Conservation (phyloP, 2,329 filamentous ascomycete genomes). For the Colletotrichum shisoi region DNA sequence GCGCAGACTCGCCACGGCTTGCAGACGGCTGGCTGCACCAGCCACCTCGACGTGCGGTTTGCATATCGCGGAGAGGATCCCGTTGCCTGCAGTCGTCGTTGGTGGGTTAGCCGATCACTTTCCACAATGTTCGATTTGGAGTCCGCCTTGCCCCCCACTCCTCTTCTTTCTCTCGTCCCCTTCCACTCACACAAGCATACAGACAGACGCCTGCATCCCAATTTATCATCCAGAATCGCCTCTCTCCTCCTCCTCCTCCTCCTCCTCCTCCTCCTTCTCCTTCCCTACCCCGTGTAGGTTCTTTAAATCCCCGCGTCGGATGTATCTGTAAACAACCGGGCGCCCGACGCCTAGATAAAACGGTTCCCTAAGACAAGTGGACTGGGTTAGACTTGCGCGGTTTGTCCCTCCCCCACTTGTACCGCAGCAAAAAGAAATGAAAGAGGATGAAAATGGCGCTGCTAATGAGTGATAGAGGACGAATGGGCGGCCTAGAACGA, state of each 20-base stretch:
- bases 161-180: neutral
- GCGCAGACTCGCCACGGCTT: neutral
- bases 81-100: neutral
- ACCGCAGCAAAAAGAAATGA: too few species aligned
- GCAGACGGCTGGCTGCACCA: neutral
- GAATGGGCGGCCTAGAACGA: neutral
- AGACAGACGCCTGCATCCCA: neutral
- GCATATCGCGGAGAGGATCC: slow-evolving; percentile 2
- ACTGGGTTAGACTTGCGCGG: neutral
- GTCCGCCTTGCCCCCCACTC: neutral
- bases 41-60: slow-evolving; percentile 6
- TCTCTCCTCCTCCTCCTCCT: too few species aligned
- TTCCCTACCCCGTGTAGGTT: neutral
- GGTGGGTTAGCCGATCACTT: neutral
- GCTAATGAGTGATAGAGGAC: neutral
- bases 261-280: too few species aligned
- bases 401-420: neutral
- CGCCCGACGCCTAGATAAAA: slow-evolving; percentile 3
- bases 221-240: neutral
- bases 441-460: too few species aligned
- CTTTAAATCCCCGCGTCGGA: neutral
- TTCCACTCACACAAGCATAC: neutral
- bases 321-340: slow-evolving; percentile 5
- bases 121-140: neutral
- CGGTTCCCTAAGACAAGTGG: slow-evolving; percentile 8